These are phyloP conservation scores for Agaricales sp. DNA, from an alignment of 1,284 basidiomycete genomes.

Conservation along the genomic window DNA sequence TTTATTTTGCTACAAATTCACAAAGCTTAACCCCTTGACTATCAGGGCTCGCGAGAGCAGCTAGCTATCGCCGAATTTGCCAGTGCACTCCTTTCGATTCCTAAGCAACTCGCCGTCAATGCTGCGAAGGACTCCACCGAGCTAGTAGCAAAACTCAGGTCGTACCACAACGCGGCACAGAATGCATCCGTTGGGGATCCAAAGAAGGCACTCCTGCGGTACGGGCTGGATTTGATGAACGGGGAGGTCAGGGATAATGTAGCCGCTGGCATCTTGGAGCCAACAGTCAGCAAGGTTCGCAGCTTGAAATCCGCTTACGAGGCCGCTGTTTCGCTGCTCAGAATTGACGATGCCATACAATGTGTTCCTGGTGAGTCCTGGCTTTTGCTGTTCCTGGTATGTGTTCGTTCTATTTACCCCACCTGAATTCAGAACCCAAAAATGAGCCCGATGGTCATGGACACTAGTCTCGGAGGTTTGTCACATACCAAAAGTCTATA, in stretches of 20 bases:
- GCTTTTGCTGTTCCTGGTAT: conserved; percentile 4
- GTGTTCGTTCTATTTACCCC: conserved; percentile 14
- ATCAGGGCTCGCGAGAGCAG: conserved; percentile 92
- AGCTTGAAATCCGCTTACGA: conserved; percentile 96
- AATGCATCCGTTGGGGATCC: conserved; percentile 85
- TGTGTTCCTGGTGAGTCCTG: conserved; percentile 61
- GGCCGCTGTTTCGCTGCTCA: conserved; percentile 88
- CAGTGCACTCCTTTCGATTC: conserved; percentile 85
- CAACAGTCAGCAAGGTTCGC: conserved; percentile 94
- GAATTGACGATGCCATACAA: conserved; percentile 93
- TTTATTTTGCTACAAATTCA: conserved; percentile 3
- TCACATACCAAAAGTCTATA: neutral
- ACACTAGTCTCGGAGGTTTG: conserved; percentile 21
- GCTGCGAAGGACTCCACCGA: conserved; percentile 99
- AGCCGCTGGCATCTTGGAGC: conserved; percentile 89
- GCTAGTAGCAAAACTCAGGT: conserved; percentile 91
- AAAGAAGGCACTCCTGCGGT: conserved; percentile 91
- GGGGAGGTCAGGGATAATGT: conserved; percentile 96
- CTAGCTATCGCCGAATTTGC: conserved; percentile 99
- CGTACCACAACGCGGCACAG: conserved; percentile 97
- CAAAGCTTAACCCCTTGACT: conserved; percentile 9
- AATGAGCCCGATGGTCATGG: conserved; percentile 56
- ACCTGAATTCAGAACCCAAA: conserved; percentile 47
- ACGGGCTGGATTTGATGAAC: conserved; percentile 91
- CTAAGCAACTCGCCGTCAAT: conserved; percentile 95